These are phyloP conservation scores for Tephrocybe sp. DNA, from an alignment of 768 basidiomycete genomes.

Conservation along the genomic window DNA sequence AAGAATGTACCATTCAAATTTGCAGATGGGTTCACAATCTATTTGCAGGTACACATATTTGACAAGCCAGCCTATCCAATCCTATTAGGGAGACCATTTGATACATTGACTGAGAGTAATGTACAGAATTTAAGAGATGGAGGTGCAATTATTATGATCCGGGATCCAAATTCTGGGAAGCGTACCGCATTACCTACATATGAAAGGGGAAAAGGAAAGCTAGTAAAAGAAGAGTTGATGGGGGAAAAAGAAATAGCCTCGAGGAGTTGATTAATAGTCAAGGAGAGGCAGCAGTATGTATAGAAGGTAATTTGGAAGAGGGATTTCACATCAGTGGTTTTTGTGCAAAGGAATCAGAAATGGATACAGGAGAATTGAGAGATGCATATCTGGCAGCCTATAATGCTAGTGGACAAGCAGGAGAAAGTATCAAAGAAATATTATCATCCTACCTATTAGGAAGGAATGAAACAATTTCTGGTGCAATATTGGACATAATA, in stretches of 20 bases:
- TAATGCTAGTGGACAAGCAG: not conserved
- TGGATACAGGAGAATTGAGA: not conserved
- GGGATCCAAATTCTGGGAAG: slow-evolving; percentile 19
- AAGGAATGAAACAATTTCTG: too few species aligned
- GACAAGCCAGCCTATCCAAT: slow-evolving; percentile 4
- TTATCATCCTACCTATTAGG: not conserved
- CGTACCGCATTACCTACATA: slow-evolving; percentile 15
- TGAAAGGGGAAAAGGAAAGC: not conserved
- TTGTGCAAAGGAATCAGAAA: not conserved
- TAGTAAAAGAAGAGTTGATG: too few species aligned
- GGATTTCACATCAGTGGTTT: not conserved
- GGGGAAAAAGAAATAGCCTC: not conserved
- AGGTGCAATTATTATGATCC: slow-evolving; percentile 14
- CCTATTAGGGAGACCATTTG: slow-evolving; percentile 23
- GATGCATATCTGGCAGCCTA: not conserved
- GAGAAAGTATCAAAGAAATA: not conserved
- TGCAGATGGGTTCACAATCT: slow-evolving; percentile 10
- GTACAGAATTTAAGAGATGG: slow-evolving; percentile 17
- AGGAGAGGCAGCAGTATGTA: not conserved
- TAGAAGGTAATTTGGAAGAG: not conserved
- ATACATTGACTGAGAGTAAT: slow-evolving; percentile 13
- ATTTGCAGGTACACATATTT: slow-evolving; percentile 16
- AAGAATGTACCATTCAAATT: slow-evolving; percentile 13
- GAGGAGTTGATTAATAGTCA: not conserved
- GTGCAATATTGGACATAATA: too few species aligned